Conservation (phyloP, 192 early-diverging fungal species). For the Phycomyces blakesleeanus region DNA sequence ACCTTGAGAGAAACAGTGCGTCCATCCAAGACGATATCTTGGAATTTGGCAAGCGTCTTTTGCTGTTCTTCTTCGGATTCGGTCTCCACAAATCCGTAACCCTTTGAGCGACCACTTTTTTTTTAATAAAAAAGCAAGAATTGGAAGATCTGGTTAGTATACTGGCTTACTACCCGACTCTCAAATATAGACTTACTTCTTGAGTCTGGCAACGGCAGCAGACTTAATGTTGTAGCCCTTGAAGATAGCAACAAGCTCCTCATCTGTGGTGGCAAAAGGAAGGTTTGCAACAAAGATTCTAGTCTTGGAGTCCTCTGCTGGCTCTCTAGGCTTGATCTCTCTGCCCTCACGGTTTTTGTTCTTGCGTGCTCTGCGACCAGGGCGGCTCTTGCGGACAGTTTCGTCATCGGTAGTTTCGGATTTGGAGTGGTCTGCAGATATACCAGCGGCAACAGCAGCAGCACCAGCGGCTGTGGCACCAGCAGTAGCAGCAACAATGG, state of each 20-base stretch:
- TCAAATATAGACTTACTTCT: constrained; percentile 17
- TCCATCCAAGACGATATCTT: constrained; percentile 59
- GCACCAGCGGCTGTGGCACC: background rate
- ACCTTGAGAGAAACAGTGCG: constrained; percentile 63
- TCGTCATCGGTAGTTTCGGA: constrained; percentile 19
- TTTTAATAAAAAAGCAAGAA: no score
- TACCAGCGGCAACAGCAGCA: background rate
- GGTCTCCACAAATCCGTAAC: constrained; percentile 94
- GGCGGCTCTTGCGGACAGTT: constrained; percentile 20
- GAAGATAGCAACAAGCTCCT: constrained; percentile 74
- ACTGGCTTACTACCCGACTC: background rate
- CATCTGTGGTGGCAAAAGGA: constrained; percentile 68
- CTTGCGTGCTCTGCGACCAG: constrained; percentile 26
- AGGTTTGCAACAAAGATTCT: constrained; percentile 79
- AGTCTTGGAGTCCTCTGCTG: constrained; percentile 58
- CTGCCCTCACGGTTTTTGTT: constrained; percentile 14
- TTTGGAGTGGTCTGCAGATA: background rate
- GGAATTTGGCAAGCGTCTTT: constrained; percentile 63
- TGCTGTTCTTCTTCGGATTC: constrained; percentile 72
- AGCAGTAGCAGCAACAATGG: background rate
- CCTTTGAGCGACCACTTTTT: constrained; percentile 72
- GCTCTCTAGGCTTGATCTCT: background rate
- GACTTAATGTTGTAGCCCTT: constrained; percentile 65
- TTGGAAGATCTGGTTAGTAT: background rate
- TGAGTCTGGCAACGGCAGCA: constrained; percentile 71